Evolutionary conservation across 2,329 filamentous ascomycete species (phyloP).

Genomic region (Fusarium sp.): DNA sequence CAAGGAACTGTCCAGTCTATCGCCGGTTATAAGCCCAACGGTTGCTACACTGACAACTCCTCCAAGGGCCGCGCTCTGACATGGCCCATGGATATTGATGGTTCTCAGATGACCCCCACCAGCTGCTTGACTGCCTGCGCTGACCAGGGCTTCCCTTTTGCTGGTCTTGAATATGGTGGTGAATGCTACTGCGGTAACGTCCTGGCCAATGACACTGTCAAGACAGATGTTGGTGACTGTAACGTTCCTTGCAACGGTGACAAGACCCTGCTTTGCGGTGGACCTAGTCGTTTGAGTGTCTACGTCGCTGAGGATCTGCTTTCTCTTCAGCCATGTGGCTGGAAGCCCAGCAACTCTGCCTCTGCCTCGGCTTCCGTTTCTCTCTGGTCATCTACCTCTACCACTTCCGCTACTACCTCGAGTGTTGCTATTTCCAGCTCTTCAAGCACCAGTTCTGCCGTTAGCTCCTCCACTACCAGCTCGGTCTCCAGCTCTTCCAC

Average conservation of each 20-base stretch:
- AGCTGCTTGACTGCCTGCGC: constrained; percentile 56
- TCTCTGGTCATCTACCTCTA: constrained; percentile 19
- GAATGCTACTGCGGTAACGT: constrained; percentile 64
- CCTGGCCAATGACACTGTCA: constrained; percentile 57
- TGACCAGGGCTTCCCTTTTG: constrained; percentile 57
- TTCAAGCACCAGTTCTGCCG: background rate
- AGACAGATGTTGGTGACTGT: constrained; percentile 54
- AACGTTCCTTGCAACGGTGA: constrained; percentile 63
- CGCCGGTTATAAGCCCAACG: constrained; percentile 66
- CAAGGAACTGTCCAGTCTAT: constrained; percentile 48
- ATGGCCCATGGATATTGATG: constrained; percentile 53
- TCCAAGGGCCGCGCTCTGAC: constrained; percentile 55
- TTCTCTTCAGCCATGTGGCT: constrained; percentile 61
- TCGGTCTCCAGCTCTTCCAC: constrained; percentile 36
- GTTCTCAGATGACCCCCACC: constrained; percentile 53
- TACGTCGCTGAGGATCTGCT: constrained; percentile 60
- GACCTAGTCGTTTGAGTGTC: constrained; percentile 53
- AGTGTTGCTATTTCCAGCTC: background rate
- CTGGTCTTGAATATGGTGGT: constrained; percentile 58
- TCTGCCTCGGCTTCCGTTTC: constrained; percentile 6
- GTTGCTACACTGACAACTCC: constrained; percentile 66
- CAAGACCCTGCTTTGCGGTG: constrained; percentile 54
- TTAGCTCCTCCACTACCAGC: constrained; percentile 4
- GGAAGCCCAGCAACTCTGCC: constrained; percentile 32
- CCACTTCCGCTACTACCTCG: constrained; percentile 6